A percentile compares a stretch with the other conserved stretches of the same genome.
Conservation (phyloP, 2,329 filamentous ascomycete species). For the Fusarium begoniae region DNA sequence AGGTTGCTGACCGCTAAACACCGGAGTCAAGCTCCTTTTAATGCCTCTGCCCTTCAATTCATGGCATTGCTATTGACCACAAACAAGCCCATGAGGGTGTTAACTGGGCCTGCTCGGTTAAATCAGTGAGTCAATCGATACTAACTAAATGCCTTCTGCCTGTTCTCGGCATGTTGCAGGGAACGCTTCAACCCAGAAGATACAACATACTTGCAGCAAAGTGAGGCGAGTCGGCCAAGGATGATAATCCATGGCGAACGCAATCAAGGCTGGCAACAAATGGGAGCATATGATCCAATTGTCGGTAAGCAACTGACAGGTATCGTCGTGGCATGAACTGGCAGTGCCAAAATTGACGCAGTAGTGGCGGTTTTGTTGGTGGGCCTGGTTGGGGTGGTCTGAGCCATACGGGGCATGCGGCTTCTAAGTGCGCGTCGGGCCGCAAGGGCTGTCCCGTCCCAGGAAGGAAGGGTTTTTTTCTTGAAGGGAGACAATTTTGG, state of each 20-base stretch:
- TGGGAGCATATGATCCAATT: background rate
- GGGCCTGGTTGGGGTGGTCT: slow-evolving; percentile 28
- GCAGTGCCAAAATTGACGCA: slow-evolving; percentile 4
- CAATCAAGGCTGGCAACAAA: background rate
- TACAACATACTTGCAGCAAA: background rate
- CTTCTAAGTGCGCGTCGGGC: slow-evolving; percentile 42
- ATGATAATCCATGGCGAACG: background rate
- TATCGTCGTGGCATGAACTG: background rate
- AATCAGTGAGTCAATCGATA: background rate
- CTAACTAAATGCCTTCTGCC: background rate
- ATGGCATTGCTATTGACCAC: background rate
- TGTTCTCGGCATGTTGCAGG: background rate
- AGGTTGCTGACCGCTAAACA: slow-evolving; percentile 25
- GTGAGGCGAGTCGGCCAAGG: background rate
- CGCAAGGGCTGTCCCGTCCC: slow-evolving; percentile 43
- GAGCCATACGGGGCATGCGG: slow-evolving; percentile 36
- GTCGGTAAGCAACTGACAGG: slow-evolving; percentile 9
- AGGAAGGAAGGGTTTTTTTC: slow-evolving; percentile 29
- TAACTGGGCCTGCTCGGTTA: background rate
- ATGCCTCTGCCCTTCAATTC: background rate
- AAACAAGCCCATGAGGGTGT: background rate
- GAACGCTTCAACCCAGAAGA: background rate
- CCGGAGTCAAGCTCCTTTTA: background rate
- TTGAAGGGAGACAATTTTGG: slow-evolving; percentile 35
- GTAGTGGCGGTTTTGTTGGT: slow-evolving; percentile 5